phyloP scores from a whole-genome alignment of 345 rosid species.

The Eutrema japonicum region DNA sequence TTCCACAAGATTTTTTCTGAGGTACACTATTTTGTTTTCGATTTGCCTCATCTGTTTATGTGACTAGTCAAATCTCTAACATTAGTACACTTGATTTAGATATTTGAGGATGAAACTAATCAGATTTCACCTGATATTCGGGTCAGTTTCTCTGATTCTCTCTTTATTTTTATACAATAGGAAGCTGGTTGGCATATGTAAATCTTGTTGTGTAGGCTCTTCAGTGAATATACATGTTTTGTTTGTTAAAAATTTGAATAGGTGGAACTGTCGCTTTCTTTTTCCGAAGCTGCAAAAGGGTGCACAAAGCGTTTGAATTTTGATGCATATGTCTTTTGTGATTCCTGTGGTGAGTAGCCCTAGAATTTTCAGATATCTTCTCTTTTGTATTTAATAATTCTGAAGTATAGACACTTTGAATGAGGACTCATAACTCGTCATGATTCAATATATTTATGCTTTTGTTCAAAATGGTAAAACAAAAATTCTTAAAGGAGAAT shows the following conservation, averaged over 20 bases:
- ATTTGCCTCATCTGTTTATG: slow-evolving; percentile 10
- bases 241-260: slow-evolving; percentile 43
- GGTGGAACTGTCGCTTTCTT: slow-evolving; percentile 77
- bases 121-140: slow-evolving; percentile 64
- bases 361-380: slow-evolving; percentile 1
- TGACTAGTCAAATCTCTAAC: slow-evolving; percentile 35
- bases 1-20: slow-evolving; percentile 88
- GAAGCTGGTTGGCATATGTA: slow-evolving; percentile 27
- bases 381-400: slow-evolving; percentile 25
- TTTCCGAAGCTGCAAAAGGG: slow-evolving; percentile 84
- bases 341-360: slow-evolving; percentile 73
- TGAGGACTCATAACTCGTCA: slow-evolving; percentile 11
- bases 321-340: slow-evolving; percentile 79
- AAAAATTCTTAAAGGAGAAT: neutral
- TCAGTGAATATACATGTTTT: slow-evolving; percentile 17
- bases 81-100: slow-evolving; percentile 51
- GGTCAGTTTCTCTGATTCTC: slow-evolving; percentile 51
- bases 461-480: slow-evolving; percentile 16
- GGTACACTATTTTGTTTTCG: slow-evolving; percentile 48
- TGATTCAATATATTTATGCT: slow-evolving; percentile 17
- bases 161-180: slow-evolving; percentile 21
- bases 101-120: slow-evolving; percentile 66
- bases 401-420: slow-evolving; percentile 1
- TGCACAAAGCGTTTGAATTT: slow-evolving; percentile 78
- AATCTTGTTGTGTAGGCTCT: slow-evolving; percentile 11